phyloP scores from a whole-genome alignment of 345 rosid genomes.

The Eucalyptus leucophloia region DNA sequence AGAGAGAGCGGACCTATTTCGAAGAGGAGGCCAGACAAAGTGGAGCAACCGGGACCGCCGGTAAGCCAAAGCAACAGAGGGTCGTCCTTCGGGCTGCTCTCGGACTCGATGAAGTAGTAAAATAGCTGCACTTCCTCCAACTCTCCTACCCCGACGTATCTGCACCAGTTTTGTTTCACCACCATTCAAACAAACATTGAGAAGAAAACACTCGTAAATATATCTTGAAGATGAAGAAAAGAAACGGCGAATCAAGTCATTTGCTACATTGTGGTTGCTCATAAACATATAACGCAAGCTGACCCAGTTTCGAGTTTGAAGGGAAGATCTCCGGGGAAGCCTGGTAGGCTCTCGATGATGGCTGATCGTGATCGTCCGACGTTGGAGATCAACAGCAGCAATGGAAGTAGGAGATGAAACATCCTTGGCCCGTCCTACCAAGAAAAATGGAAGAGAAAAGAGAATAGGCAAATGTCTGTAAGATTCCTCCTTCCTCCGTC shows the following conservation, averaged over 20 bases:
- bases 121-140: conserved; percentile 6
- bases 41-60: conserved; percentile 23
- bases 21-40: not conserved
- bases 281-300: not conserved
- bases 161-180: not conserved
- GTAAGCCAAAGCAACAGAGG: conserved; percentile 14
- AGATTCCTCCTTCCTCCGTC: not conserved
- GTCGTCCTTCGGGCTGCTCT: conserved; percentile 1
- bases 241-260: not conserved
- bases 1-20: not conserved
- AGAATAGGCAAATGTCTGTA: not conserved
- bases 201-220: not conserved
- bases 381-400: not conserved
- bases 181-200: not conserved
- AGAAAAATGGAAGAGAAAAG: not conserved
- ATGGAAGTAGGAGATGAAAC: not conserved
- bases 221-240: not conserved
- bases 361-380: not conserved
- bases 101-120: conserved; percentile 10
- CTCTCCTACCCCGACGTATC: conserved; percentile 11
- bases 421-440: not conserved
- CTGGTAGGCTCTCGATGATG: conserved; percentile 3
- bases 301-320: conserved; percentile 11
- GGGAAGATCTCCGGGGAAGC: conserved; percentile 3
- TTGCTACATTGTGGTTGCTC: not conserved